Base-by-base conservation (phyloP, 768 basidiomycete genomes). In the Rhizopogon roseolus region DNA sequence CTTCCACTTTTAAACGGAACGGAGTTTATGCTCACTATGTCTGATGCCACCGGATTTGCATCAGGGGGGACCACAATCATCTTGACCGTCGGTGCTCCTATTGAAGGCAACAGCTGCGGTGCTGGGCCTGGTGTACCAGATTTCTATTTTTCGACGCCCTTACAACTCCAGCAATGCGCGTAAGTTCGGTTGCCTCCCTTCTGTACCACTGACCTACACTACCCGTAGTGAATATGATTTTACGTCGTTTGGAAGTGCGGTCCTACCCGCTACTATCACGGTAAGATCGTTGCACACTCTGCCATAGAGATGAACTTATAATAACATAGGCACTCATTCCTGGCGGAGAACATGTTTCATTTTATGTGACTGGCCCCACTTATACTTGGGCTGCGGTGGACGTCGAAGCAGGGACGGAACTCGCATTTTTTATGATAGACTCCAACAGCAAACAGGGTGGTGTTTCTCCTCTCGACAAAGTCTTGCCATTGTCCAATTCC, bases 11-110 rank as follows among this genome's bases (percentile, higher is more conserved):
- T 70, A 8, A 68, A 62, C 32, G 34, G 34, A 36, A 62, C 73
- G 19, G 64, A 71, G 50, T 71, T 88, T 43, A 48, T 88, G 11
- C 54, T 84, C n/a, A 76, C 80, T 32, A 85, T 90, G 84, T 89
- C 85, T 25, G 89, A 91, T 63, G 73, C 81, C 13, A 79, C 78
- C 32, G 87, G 86, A 1, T 88, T 84, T 62, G 86, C 71, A 38
- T 73, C 82, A 6, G 89, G 88, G 3, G 88, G 86, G 22, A 72
- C 74, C 19, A 77, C 81, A 10, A 52, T 66, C 41, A 50, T 86
- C 5, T 58, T 84, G 39, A 74, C 71, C 1, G 80, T 82, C 13
- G 80, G 74, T 38, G 50, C 68, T 9, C 74, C 82, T 2, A 63
- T 72, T 13, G 77, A 75, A 25, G 22, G 56, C 38, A 53, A 58